phyloP scores from a whole-genome alignment of 345 rosid species.

The Brassica nigra region DNA sequence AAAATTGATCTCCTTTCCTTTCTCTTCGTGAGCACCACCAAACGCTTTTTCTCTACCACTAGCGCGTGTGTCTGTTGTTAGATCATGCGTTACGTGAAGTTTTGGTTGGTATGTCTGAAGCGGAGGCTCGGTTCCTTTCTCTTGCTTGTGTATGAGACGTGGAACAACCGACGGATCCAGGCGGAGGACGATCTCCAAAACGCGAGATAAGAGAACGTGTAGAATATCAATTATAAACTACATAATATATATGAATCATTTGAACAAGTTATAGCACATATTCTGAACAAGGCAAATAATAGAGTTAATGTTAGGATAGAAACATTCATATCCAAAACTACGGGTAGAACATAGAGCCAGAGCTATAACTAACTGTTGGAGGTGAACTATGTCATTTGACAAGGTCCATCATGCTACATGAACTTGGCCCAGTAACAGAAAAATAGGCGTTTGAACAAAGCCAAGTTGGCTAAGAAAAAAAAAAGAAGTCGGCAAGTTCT shows the following conservation, averaged over 20 bases:
- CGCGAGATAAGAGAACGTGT: background rate
- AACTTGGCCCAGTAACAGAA: background rate
- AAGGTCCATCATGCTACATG: background rate
- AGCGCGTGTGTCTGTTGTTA: background rate
- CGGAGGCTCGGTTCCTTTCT: background rate
- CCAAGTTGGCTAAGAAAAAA: background rate
- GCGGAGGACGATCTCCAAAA: background rate
- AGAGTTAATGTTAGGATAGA: background rate
- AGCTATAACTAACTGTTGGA: no score
- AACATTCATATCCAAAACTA: no score
- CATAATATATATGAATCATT: no score
- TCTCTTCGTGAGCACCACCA: background rate
- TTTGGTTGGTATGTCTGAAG: background rate
- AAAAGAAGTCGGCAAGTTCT: background rate
- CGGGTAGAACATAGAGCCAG: no score
- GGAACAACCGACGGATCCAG: background rate
- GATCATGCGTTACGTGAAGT: background rate
- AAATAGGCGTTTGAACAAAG: background rate
- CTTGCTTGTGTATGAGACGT: background rate
- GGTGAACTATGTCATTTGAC: background rate
- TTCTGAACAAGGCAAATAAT: background rate
- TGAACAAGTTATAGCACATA: background rate
- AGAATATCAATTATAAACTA: background rate
- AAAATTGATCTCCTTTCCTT: no score
- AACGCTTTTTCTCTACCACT: background rate